phyloP scores from a whole-genome alignment of 257 asterid genomes.

The Phtheirospermum japonicum region DNA sequence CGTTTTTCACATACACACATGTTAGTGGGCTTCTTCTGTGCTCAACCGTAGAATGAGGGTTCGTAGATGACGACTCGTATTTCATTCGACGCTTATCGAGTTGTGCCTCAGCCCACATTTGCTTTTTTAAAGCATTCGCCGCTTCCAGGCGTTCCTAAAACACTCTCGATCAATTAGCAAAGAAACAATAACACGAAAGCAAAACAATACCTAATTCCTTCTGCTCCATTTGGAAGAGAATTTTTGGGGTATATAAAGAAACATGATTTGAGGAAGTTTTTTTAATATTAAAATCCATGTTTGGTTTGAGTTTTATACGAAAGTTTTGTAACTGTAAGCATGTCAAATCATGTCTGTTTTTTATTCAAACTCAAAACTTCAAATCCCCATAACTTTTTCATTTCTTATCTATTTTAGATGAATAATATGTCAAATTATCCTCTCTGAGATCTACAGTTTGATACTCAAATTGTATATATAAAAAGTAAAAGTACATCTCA shows the following conservation, averaged over 20 bases:
- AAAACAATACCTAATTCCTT: no score
- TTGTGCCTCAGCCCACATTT: conserved; percentile 94
- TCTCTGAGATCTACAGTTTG: neutral
- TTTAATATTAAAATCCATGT: no score
- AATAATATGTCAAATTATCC: neutral
- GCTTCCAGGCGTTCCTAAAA: conserved; percentile 93
- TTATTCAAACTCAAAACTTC: neutral
- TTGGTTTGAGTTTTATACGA: no score
- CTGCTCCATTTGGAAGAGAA: no score
- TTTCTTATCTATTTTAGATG: neutral
- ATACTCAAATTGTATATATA: no score
- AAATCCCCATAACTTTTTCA: neutral
- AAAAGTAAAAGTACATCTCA: no score
- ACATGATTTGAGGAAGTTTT: no score
- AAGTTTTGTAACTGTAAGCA: no score
- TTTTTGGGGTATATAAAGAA: no score
- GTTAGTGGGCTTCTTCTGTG: conserved; percentile 40
- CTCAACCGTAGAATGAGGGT: conserved; percentile 34
- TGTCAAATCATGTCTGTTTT: no score
- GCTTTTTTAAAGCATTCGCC: conserved; percentile 92
- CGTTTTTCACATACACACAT: conserved; percentile 32
- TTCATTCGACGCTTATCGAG: conserved; percentile 86
- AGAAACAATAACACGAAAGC: neutral
- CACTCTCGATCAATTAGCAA: conserved; percentile 24
- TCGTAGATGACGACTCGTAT: conserved; percentile 52